Evolutionary conservation across 2,329 filamentous ascomycete species (phyloP), one percentile per base, ranked within the genome.

Genomic region (Uncinocarpus reesii): DNA sequence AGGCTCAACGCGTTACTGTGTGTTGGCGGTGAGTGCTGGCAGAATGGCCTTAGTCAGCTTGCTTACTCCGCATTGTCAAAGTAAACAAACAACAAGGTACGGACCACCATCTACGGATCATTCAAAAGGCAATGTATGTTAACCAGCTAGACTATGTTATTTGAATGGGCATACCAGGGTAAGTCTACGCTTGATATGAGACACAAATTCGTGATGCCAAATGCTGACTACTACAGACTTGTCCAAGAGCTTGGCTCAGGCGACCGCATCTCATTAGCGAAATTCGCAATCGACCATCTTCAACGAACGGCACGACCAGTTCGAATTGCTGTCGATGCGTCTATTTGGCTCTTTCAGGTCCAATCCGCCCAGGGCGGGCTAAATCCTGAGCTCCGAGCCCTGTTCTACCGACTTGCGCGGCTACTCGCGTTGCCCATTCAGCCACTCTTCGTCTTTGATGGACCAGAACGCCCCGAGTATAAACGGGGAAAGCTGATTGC

Each of bases 341-440:
- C 88, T 2, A 96, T 98, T 61, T 98, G 92, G 92, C 84, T 95
- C 37, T 96, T 95, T 61, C 92, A 98, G 61, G 83, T 83, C 10
- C 88, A 94, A 61, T 83, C 86, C 11, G 85, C 85, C 15, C 80
- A 81, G 70, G 87, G 90, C 40, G 92, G 92, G 51, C 80, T 81
- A 8, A 95, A 95, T 57, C 90, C 92, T 5, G 89, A 89, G 1
- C 75, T 95, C 31, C 79, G 92, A 49, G 95, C 89, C 1, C 77
- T 98, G 20, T 96, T 95, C 68, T 96, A 93, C 66, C 84, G 92
- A 28, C 78, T 96, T 0, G 72, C 90, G 1, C 83, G 85, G 46
- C 75, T 95, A 2, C 72, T 92, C 10, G 74, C 78, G 11, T 75
- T 85, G 15, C 83, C 84, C n/a, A 81, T 95, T 29, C 83, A 90